Evolutionary conservation across 2,329 filamentous ascomycete species (phyloP).

Genomic region (Metarhizium rileyi): DNA sequence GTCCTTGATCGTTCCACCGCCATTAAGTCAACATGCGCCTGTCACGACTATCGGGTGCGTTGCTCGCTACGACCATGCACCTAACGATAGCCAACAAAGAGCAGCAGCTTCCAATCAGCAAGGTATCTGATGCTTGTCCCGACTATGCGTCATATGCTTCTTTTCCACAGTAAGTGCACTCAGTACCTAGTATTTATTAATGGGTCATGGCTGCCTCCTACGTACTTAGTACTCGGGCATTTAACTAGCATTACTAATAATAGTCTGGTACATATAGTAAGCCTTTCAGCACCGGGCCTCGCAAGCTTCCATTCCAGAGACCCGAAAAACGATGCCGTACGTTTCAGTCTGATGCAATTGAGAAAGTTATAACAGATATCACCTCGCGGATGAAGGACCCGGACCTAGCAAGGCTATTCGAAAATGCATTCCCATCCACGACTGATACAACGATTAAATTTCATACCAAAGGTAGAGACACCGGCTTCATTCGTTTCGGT

Average conservation of each 20-base stretch:
- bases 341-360: constrained; percentile 77
- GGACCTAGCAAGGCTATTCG: constrained; percentile 84
- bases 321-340: constrained; percentile 76
- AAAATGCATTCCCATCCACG: constrained; percentile 82
- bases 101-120: constrained; percentile 11
- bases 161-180: constrained; percentile 26
- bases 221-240: too few relatives aligned
- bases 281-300: constrained; percentile 70
- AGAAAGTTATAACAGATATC: constrained; percentile 77
- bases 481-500: constrained; percentile 25
- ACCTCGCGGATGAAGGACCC: constrained; percentile 71
- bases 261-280: too few relatives aligned
- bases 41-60: not conserved
- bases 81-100: not conserved
- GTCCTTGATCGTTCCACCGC: not conserved
- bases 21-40: not conserved
- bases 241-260: not conserved
- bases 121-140: constrained; percentile 25
- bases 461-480: constrained; percentile 56
- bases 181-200: not conserved
- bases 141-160: constrained; percentile 31
- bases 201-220: too few relatives aligned
- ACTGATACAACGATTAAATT: constrained; percentile 85
- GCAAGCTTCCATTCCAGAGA: constrained; percentile 76
- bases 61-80: not conserved